These are phyloP conservation scores for Fomes fomentarius DNA, from an alignment of 1,284 basidiomycete genomes.

Conservation along the genomic window DNA sequence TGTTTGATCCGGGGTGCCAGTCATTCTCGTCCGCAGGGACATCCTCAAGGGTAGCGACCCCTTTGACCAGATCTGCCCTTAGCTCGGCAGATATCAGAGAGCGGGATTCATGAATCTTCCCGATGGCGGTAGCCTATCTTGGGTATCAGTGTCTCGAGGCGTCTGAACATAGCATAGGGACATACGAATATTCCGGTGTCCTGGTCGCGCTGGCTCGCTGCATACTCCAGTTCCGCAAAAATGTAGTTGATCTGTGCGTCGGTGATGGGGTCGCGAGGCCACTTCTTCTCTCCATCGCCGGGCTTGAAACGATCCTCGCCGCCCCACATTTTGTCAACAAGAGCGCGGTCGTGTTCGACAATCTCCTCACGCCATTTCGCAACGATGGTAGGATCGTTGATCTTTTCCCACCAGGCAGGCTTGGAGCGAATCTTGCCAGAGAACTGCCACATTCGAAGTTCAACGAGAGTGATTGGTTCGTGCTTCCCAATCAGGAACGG, in stretches of 20 bases:
- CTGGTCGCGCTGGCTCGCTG: background rate
- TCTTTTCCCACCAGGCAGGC: slow-evolving; percentile 24
- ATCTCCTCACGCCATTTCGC: slow-evolving; percentile 22
- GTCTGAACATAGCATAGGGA: background rate
- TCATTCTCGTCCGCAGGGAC: background rate
- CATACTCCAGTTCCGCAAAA: slow-evolving; percentile 1
- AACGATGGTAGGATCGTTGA: slow-evolving; percentile 16
- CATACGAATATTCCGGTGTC: slow-evolving; percentile 29
- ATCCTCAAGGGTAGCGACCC: background rate
- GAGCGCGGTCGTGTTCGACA: slow-evolving; percentile 3
- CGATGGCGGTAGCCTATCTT: background rate
- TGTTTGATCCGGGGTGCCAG: slow-evolving; percentile 4
- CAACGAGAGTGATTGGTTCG: slow-evolving; percentile 8
- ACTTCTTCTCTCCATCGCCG: background rate
- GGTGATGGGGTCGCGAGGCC: background rate
- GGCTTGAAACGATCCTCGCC: background rate
- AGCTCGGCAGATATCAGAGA: background rate
- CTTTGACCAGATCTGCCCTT: background rate
- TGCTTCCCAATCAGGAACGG: background rate
- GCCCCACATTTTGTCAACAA: background rate
- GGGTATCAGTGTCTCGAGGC: background rate
- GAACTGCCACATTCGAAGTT: slow-evolving; percentile 17
- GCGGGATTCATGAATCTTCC: background rate
- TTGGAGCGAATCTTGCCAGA: no score
- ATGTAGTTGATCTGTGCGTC: slow-evolving; percentile 4